A percentile compares a stretch with the other conserved stretches of the same genome.
These are phyloP conservation scores for Digitaria exilis DNA, from an alignment of 202 grass and related monocot genomes.

Conservation along the genomic window DNA sequence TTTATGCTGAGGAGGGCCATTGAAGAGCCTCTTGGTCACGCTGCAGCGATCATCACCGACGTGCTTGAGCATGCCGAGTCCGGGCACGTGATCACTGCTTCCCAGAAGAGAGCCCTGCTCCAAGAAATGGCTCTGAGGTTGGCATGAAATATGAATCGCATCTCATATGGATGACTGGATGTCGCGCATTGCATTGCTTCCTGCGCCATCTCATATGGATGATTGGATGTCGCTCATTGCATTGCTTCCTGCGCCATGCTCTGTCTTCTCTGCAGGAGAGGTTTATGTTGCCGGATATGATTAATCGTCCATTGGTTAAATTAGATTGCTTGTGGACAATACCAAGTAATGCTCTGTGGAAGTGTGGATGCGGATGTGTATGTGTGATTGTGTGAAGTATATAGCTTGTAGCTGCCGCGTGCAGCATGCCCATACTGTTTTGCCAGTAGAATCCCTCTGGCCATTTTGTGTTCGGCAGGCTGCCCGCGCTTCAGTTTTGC, in stretches of 20 bases:
- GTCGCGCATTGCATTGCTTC: neutral
- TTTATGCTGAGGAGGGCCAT: conserved; percentile 60
- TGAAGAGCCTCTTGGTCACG: conserved; percentile 60
- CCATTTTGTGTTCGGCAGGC: too few species aligned
- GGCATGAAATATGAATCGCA: too few species aligned
- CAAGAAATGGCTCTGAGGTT: conserved; percentile 66
- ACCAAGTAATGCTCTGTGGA: neutral
- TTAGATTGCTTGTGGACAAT: too few species aligned
- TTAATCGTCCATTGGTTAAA: too few species aligned
- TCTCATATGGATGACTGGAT: too few species aligned
- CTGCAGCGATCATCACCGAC: conserved; percentile 58
- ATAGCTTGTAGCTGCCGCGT: neutral
- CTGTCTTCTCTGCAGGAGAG: neutral
- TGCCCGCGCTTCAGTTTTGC: neutral
- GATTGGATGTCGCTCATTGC: too few species aligned
- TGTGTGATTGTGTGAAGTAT: neutral
- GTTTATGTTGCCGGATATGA: neutral
- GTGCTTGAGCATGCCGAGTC: conserved; percentile 66
- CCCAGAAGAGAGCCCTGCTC: conserved; percentile 66
- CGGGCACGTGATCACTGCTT: conserved; percentile 48
- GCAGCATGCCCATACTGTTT: too few species aligned
- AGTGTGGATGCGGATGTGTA: too few species aligned
- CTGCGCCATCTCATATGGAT: too few species aligned
- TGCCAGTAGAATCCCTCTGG: too few species aligned
- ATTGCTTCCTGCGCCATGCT: neutral